A percentile compares a stretch with the other conserved stretches of the same genome.
Conservation (phyloP, 2,329 filamentous ascomycete genomes). For the Onygenales sp. region DNA sequence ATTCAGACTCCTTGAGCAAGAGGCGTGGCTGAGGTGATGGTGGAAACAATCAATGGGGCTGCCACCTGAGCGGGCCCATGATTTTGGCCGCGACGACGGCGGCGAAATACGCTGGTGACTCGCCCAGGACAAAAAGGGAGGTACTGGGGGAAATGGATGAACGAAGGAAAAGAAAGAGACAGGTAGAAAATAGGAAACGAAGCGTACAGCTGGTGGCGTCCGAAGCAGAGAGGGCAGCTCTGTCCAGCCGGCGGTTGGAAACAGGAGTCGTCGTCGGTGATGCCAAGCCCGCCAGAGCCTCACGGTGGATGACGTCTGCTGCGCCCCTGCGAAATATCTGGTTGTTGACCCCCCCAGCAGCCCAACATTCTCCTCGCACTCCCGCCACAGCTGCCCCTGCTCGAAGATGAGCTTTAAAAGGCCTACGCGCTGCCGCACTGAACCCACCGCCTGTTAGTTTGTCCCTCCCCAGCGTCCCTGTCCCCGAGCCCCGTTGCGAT, state of each 20-base stretch:
- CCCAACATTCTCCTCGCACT: not conserved
- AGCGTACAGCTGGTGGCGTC: too few species aligned
- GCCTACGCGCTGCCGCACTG: not conserved
- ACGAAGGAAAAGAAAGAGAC: not conserved
- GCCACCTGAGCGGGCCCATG: not conserved
- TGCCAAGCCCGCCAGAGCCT: too few species aligned
- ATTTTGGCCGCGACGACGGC: not conserved
- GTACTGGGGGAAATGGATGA: not conserved
- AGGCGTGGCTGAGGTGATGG: not conserved
- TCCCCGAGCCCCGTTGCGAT: slow-evolving; percentile 39
- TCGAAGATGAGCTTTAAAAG: slow-evolving; percentile 2
- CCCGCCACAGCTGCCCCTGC: not conserved
- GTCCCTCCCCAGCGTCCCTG: not conserved
- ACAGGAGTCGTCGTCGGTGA: too few species aligned
- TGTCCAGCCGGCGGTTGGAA: too few species aligned
- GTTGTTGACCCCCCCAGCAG: too few species aligned
- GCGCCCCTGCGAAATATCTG: too few species aligned
- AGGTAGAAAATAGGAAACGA: not conserved
- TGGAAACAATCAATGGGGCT: not conserved
- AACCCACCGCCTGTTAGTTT: not conserved
- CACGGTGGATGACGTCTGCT: too few species aligned
- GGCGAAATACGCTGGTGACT: slow-evolving; percentile 6
- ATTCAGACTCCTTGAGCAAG: not conserved
- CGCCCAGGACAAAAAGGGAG: too few species aligned
- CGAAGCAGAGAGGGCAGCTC: too few species aligned